Evolutionary conservation across 1,284 basidiomycete species (phyloP), one percentile per base, ranked within the genome.

Genomic region (Leccinum angustisporum): DNA sequence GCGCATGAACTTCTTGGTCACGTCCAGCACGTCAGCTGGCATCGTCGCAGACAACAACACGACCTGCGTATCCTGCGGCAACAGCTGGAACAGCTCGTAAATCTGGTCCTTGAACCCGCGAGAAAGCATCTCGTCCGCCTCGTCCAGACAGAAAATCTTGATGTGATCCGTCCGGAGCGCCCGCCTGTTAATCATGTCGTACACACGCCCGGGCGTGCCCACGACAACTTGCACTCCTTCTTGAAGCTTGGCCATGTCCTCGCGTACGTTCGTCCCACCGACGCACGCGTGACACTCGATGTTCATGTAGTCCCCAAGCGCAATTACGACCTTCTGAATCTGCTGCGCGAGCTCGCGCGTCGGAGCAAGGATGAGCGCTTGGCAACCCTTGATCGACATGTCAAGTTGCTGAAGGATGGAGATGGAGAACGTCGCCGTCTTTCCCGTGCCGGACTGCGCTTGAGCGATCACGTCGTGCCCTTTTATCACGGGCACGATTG

Each of bases 1-100:
- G 51, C 94, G 97, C 97, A 99, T 99, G 82, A 99, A 99, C 80
- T 98, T 98, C 63, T 94, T 98, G 30, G 97, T 99, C 92, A 99
- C 97, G 80, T 99, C 97, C 71, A 99, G 80, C 10, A 99, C 97
- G 74, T 99, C 97, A 74, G 97, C 93, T 0, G 97, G 97, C 56
- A 99, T 82, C 11, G 97, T 98, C 25, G 97, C 97, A 61, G 93
- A 96, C 60, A 98, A 86, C 38, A 98, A 85, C 27, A 98, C 96
- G 51, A 99, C 97, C 78, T 99, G 97, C 1, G 97, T 99, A 21
- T 95, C 95, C 16, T 95, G 96, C 10, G 97, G 97, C n/a, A 99
- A 88, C 78, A 97, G 97, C 63, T 95, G 93, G 80, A 98, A 99
- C 50, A 99, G 92, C 77, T 98, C 97, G 81, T 99, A 99, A 71